Percentiles rank a stretch among this genome's conserved stretches.
Evolutionary conservation across 192 early-diverging fungal species (phyloP).

Genomic region (Phycomyces blakesleeanus): DNA sequence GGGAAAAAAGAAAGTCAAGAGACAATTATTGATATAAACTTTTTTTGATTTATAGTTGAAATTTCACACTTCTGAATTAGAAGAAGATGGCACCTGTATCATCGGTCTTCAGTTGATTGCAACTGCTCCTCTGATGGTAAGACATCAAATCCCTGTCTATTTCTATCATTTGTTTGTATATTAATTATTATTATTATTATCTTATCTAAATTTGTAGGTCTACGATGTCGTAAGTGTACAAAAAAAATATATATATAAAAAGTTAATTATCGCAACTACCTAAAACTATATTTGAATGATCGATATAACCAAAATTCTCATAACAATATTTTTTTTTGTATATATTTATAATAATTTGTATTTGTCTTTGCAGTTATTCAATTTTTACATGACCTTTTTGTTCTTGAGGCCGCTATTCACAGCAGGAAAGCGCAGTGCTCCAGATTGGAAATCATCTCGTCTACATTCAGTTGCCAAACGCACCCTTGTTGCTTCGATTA

Average conservation of each 20-base stretch:
- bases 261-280: too few relatives aligned
- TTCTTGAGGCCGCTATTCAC: constrained; percentile 28
- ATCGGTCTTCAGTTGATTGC: constrained; percentile 31
- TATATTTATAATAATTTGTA: too few relatives aligned
- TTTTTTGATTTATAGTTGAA: constrained; percentile 17
- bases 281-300: too few relatives aligned
- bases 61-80: constrained; percentile 24
- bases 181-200: constrained; percentile 2
- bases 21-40: neutral
- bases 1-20: too few relatives aligned
- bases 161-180: constrained; percentile 4
- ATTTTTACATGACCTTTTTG: constrained; percentile 34
- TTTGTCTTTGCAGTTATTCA: constrained; percentile 37
- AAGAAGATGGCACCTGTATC: constrained; percentile 21
- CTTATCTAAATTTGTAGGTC: constrained; percentile 5
- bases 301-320: too few relatives aligned
- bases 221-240: constrained; percentile 38
- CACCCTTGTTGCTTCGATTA: constrained; percentile 39
- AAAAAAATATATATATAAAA: too few relatives aligned
- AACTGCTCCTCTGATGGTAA: constrained; percentile 35
- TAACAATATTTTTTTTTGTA: constrained; percentile 13
- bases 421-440: neutral
- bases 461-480: constrained; percentile 38
- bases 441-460: constrained; percentile 16
- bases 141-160: neutral